Base-by-base conservation (phyloP, 495 filamentous ascomycete genomes). In the Tuber borchii region DNA sequence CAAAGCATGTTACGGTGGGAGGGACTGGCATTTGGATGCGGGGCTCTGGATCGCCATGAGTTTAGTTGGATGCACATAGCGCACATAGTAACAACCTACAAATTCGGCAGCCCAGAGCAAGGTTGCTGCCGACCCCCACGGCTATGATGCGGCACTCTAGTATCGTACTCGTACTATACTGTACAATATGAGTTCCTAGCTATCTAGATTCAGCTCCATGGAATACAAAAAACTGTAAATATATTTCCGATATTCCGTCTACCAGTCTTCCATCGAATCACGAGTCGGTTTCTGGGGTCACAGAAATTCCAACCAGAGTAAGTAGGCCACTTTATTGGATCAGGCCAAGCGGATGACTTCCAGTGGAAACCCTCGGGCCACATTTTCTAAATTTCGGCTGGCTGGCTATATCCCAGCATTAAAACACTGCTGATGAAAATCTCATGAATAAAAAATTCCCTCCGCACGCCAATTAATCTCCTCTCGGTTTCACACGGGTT, bases 11-110 rank as follows among this genome's bases (percentile, higher is more conserved):
- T 65, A 42, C 31, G 22, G 76, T 71, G 48, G 76, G 75, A 78
- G 78, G 72, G 76, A 76, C 76, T 71, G 70, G 69, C 78, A 79
- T 79, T 76, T 79, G 56, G 78, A 79, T 79, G 78, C 78, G 78
- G 78, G 78, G 78, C 72, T 72, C 68, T 72, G 77, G 69, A 79
- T 78, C 71, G 74, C 72, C 40, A 44, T 73, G 77, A 75, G 78
- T 79, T 65, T 19, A 65, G 56, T 65, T 65, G 56, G 56, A 65
- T 65, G 56, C 56, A 16, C 56, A 10, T 26, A 65, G 26, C 26
- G 56, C 22, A 51, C 34, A 37, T 65, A 34, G 56, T 61, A 61
- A 31, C 3, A 9, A n/a, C n/a, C n/a, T 31, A 31, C 56, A 31
- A 61, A 61, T 31, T 16, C n/a, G 56, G 56, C 56, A n/a, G 51